phyloP scores from a whole-genome alignment of 2,329 filamentous ascomycete species.

The Phaeosphaeria sp. region DNA sequence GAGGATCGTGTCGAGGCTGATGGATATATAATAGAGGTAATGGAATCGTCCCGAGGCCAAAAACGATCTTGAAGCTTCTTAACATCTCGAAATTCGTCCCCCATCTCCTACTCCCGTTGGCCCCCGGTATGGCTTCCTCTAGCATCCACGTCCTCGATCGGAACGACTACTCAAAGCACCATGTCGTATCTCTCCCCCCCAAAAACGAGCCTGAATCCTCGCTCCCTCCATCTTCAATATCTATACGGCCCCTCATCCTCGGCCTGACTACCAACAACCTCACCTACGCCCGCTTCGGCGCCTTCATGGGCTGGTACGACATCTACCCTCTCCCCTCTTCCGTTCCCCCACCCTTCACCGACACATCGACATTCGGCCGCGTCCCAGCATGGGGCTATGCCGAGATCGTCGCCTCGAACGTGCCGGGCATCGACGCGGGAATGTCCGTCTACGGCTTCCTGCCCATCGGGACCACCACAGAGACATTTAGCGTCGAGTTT shows the following conservation, averaged over 20 bases:
- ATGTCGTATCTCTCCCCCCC: too few species aligned
- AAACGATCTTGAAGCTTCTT: too few species aligned
- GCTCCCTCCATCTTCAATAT: conserved; percentile 27
- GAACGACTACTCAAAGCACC: too few species aligned
- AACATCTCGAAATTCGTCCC: too few species aligned
- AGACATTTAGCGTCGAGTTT: conserved; percentile 48
- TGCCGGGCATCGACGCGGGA: conserved; percentile 42
- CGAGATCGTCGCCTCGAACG: conserved; percentile 51
- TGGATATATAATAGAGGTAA: too few species aligned
- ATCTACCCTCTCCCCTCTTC: conserved; percentile 51
- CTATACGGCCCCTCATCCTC: conserved; percentile 24
- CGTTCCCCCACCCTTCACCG: conserved; percentile 47
- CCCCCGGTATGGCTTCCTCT: too few species aligned
- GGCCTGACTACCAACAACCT: conserved; percentile 35
- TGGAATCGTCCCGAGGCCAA: too few species aligned
- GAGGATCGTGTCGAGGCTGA: too few species aligned
- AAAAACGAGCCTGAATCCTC: too few species aligned
- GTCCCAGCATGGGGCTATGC: conserved; percentile 59
- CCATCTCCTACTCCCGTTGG: too few species aligned
- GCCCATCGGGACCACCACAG: conserved; percentile 49
- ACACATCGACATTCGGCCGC: conserved; percentile 52
- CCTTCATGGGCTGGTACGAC: conserved; percentile 50
- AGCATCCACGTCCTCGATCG: too few species aligned
- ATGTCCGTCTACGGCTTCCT: conserved; percentile 54
- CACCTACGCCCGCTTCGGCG: conserved; percentile 27